Evolutionary conservation across 2,329 filamentous ascomycete genomes (phyloP).

Genomic region (Rhynchosporium agropyri): DNA sequence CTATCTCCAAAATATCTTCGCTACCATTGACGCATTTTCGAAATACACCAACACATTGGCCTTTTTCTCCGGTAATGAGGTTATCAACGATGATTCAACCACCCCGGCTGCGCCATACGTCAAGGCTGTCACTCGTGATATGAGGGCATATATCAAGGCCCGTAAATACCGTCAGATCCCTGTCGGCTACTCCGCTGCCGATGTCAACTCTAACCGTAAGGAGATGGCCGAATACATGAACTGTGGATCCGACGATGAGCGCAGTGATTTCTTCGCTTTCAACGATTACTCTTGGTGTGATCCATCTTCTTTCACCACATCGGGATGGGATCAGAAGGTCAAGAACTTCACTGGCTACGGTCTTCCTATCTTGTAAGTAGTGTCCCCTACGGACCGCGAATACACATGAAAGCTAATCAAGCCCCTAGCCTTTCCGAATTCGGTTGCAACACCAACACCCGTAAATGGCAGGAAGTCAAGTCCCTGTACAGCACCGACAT

Average conservation of each 20-base stretch:
- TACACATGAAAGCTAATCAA: background rate
- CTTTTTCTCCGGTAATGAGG: slow-evolving; percentile 63
- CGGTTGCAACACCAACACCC: slow-evolving; percentile 80
- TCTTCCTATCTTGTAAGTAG: slow-evolving; percentile 55
- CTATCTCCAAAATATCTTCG: slow-evolving; percentile 72
- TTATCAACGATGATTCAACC: slow-evolving; percentile 57
- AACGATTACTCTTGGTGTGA: slow-evolving; percentile 71
- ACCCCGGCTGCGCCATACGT: slow-evolving; percentile 57
- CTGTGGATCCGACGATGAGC: slow-evolving; percentile 67
- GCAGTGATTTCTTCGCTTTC: slow-evolving; percentile 68
- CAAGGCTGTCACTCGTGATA: slow-evolving; percentile 61
- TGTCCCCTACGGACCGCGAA: background rate
- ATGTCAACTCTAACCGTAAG: slow-evolving; percentile 68
- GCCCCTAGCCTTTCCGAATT: slow-evolving; percentile 72
- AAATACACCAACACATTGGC: slow-evolving; percentile 70
- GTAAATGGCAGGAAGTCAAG: slow-evolving; percentile 77
- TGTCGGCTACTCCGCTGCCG: slow-evolving; percentile 64
- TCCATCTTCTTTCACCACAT: slow-evolving; percentile 58
- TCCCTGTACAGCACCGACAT: slow-evolving; percentile 82
- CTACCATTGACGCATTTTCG: slow-evolving; percentile 68
- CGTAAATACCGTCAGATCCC: slow-evolving; percentile 54
- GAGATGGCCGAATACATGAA: slow-evolving; percentile 74
- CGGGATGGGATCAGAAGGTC: slow-evolving; percentile 71
- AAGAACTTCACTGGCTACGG: slow-evolving; percentile 68
- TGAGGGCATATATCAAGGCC: slow-evolving; percentile 55